Conservation (phyloP, 208 protist genomes). For the Angomonas deanei region DNA sequence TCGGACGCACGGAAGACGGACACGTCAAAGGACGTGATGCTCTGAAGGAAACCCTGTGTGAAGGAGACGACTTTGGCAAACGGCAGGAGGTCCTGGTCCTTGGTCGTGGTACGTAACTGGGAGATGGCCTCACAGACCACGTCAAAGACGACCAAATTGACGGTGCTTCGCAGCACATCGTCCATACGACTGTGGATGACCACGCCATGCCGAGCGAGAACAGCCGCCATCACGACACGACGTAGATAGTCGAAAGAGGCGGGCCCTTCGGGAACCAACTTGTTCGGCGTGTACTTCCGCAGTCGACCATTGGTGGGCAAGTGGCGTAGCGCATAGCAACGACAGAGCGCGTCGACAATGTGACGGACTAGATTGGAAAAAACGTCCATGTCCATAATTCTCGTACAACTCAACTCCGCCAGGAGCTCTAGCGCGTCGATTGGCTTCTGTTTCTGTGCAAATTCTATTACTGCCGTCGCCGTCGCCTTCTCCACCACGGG, state of each 20-base stretch:
- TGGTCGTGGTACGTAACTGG: slow-evolving; percentile 43
- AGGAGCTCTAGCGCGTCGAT: slow-evolving; percentile 65
- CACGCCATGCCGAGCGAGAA: slow-evolving; percentile 58
- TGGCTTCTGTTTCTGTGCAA: slow-evolving; percentile 48
- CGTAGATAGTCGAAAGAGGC: slow-evolving; percentile 31
- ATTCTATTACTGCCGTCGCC: slow-evolving; percentile 48
- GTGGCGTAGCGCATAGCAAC: slow-evolving; percentile 69
- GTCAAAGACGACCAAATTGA: slow-evolving; percentile 88
- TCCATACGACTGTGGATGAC: slow-evolving; percentile 74
- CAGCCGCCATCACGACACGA: slow-evolving; percentile 54
- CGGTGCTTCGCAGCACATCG: slow-evolving; percentile 69
- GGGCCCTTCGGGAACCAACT: slow-evolving; percentile 9
- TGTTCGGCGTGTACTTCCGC: slow-evolving; percentile 21
- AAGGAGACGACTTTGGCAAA: slow-evolving; percentile 60
- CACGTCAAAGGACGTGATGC: slow-evolving; percentile 58
- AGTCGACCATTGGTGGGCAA: slow-evolving; percentile 79
- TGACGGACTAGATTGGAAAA: slow-evolving; percentile 70
- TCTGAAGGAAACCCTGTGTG: slow-evolving; percentile 58
- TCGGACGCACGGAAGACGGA: slow-evolving; percentile 69
- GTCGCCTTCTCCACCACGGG: slow-evolving; percentile 56
- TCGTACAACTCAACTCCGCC: slow-evolving; percentile 63
- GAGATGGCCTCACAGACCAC: slow-evolving; percentile 73
- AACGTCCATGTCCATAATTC: slow-evolving; percentile 49
- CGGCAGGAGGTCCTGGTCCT: slow-evolving; percentile 41
- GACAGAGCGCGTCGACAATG: slow-evolving; percentile 47